Base-by-base conservation (phyloP, 2,329 filamentous ascomycete species). In the Diaporthe vaccinii region DNA sequence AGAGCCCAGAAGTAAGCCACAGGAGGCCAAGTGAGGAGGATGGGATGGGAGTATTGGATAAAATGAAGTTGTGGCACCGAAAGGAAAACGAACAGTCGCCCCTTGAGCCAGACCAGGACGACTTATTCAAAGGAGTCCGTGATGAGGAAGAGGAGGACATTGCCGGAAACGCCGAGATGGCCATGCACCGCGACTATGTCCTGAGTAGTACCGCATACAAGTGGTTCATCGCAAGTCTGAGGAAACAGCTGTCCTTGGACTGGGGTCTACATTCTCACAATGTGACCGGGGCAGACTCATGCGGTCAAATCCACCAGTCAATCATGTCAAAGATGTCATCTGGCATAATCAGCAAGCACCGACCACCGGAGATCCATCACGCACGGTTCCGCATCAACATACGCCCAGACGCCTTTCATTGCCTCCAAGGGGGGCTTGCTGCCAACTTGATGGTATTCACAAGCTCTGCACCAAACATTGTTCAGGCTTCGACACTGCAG, bases 211-310 rank as follows among this genome's bases (percentile, higher is more conserved):
- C 22, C 4, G 36, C 5, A 14, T 61, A 61, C 7, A 5, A 61
- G 14, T 61, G 58, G 58, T 61, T 61, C n/a, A 61, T 61, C 6
- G 58, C n/a, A 25, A 44, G n/a, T 10, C 36, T 61, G 14, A 61
- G 12, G 14, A 61, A 61, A 6, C 58, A 44, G 36, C 36, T 61
- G 1, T 61, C 58, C 1, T 7, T 61, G 36, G n/a, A 41, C 15
- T 61, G 58, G 58, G 58, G 36, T 8, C n/a, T 12, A 41, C 12
- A 15, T 15, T 41, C 58, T 28, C 1, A 25, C 17, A 1, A 28
- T 41, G 15, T 20, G n/a, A 20, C n/a, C 1, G 36, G 17, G 22
- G 36, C n/a, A 4, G 28, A n/a, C 12, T 44, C 36, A 17, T 44
- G 57, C 57, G 10, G 34, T 25, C 34, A 14, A 12, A 41, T 61